These are phyloP conservation scores for Annulohypoxylon nitens DNA, from an alignment of 495 filamentous ascomycete genomes.

Conservation along the genomic window DNA sequence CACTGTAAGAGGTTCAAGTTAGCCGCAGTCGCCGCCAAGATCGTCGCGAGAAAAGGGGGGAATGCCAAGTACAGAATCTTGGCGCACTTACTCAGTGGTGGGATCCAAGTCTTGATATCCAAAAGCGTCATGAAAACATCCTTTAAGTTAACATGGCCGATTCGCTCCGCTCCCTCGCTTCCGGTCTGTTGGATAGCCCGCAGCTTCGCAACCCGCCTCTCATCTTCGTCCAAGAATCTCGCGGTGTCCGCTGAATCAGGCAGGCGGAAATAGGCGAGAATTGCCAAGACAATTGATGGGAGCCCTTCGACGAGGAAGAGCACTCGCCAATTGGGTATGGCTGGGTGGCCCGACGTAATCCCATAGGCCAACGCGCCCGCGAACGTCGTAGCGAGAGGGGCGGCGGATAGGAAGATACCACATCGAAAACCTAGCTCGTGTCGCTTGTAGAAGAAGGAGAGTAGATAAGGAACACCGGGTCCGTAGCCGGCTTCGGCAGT, in stretches of 20 bases:
- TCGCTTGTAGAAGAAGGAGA: constrained; percentile 87
- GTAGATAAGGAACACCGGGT: constrained; percentile 77
- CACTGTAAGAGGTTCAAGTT: constrained; percentile 45
- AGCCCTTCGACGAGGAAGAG: constrained; percentile 88
- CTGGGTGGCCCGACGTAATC: constrained; percentile 77
- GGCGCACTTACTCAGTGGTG: constrained; percentile 49
- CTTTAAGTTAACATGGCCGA: constrained; percentile 67
- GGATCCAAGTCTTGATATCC: constrained; percentile 69
- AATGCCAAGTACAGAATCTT: neutral
- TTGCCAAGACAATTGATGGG: constrained; percentile 75
- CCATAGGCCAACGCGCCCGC: constrained; percentile 86
- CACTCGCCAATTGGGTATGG: constrained; percentile 80
- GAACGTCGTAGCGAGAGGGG: constrained; percentile 85
- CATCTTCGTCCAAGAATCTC: constrained; percentile 75
- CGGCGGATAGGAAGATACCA: constrained; percentile 81
- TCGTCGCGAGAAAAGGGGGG: constrained; percentile 23
- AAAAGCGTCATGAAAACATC: constrained; percentile 70
- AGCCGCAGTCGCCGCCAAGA: constrained; percentile 10
- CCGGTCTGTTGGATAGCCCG: constrained; percentile 74
- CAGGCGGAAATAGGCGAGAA: constrained; percentile 74
- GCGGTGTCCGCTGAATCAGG: constrained; percentile 80
- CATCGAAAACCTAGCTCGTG: constrained; percentile 81
- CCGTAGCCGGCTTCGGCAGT: constrained; percentile 77
- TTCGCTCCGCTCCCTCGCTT: constrained; percentile 57
- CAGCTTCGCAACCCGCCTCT: constrained; percentile 75